Evolutionary conservation across 306 rosid species (phyloP).

Genomic region (Vicia villosa): DNA sequence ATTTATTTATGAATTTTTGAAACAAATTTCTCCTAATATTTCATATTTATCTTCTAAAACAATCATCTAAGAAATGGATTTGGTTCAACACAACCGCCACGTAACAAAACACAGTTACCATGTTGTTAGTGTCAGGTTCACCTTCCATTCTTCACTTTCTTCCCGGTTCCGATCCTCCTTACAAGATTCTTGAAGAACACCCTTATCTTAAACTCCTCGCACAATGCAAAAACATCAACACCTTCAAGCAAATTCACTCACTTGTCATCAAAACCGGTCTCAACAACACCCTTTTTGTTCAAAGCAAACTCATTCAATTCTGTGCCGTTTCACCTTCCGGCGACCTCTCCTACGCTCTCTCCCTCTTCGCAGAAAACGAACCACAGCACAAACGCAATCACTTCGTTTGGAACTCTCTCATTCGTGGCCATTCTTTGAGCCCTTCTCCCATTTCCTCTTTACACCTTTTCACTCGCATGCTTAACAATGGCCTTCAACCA

Average conservation of each 20-base stretch:
- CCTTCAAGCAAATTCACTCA: conserved; percentile 63
- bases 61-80: too few species aligned
- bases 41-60: too few species aligned
- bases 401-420: conserved; percentile 70
- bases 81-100: neutral
- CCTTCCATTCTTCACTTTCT: conserved; percentile 52
- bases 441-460: conserved; percentile 47
- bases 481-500: conserved; percentile 50
- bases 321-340: conserved; percentile 54
- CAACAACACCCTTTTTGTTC: conserved; percentile 57
- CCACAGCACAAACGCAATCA: conserved; percentile 37
- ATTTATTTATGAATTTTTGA: too few species aligned
- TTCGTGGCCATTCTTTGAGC: conserved; percentile 57
- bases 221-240: conserved; percentile 53
- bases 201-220: conserved; percentile 59
- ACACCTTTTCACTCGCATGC: conserved; percentile 44
- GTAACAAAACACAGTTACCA: neutral
- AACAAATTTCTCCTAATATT: too few species aligned
- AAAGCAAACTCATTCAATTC: conserved; percentile 67
- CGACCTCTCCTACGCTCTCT: conserved; percentile 66
- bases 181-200: conserved; percentile 55
- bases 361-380: conserved; percentile 45
- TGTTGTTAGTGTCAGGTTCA: neutral
- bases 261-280: conserved; percentile 73
- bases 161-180: conserved; percentile 62